Evolutionary conservation across 352 stramenopile species (phyloP).

Genomic region (Peronospora tabacina): DNA sequence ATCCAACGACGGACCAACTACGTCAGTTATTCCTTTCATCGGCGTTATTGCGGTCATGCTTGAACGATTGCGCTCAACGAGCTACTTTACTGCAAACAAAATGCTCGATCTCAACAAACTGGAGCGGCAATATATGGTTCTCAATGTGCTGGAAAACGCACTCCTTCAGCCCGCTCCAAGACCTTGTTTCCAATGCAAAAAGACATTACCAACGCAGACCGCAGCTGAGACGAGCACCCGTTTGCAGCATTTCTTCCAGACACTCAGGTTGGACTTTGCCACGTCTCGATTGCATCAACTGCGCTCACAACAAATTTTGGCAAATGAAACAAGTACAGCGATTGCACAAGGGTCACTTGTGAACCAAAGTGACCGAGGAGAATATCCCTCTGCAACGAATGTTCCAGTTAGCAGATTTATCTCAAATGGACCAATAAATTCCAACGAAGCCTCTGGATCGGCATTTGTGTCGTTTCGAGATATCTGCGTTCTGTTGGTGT

Average conservation of each 20-base stretch:
- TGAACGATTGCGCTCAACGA: conserved; percentile 43
- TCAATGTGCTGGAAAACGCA: conserved; percentile 43
- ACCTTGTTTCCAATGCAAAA: conserved; percentile 16
- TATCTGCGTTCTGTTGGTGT: conserved; percentile 36
- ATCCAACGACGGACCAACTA: conserved; percentile 13
- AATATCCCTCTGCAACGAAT: not conserved
- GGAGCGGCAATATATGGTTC: conserved; percentile 45
- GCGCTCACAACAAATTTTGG: conserved; percentile 49
- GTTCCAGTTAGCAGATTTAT: conserved; percentile 13
- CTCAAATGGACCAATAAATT: conserved; percentile 8
- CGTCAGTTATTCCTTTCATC: conserved; percentile 62
- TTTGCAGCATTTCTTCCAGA: conserved; percentile 34
- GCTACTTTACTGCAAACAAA: conserved; percentile 36
- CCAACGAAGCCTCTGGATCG: conserved; percentile 20
- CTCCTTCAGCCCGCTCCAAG: conserved; percentile 27
- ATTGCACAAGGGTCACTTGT: conserved; percentile 10
- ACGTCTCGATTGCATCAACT: conserved; percentile 37
- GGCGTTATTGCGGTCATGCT: conserved; percentile 63
- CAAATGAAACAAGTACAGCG: conserved; percentile 19
- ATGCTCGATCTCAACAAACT: conserved; percentile 53
- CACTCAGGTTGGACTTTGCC: conserved; percentile 36
- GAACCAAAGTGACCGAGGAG: conserved; percentile 17
- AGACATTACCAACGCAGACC: conserved; percentile 14
- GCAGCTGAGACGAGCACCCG: conserved; percentile 11
- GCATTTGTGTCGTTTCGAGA: conserved; percentile 43